Evolutionary conservation across 192 early-diverging fungal species (phyloP).

Genomic region (Entrophospora sp.): DNA sequence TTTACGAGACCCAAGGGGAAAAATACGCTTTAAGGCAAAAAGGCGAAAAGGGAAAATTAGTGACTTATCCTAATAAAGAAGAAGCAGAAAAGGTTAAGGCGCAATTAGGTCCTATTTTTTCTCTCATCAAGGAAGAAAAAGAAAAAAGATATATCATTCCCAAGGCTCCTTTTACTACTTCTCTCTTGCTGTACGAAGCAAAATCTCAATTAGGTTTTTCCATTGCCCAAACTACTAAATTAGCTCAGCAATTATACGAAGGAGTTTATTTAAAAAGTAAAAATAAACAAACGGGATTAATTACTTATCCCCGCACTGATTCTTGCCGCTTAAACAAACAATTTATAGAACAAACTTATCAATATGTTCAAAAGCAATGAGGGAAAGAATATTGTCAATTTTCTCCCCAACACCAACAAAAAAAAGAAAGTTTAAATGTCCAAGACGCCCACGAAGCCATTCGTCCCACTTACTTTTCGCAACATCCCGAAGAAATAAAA

Average conservation of each 20-base stretch:
- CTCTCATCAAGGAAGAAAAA: background rate
- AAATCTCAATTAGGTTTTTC: slow-evolving; percentile 10
- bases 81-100: background rate
- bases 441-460: background rate
- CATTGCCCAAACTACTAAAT: background rate
- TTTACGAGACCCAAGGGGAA: background rate
- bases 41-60: background rate
- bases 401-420: background rate
- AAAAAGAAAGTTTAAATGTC: background rate
- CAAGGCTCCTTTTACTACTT: background rate
- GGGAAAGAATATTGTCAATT: background rate
- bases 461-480: background rate
- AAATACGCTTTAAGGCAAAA: background rate
- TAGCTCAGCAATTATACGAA: slow-evolving; percentile 6
- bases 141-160: slow-evolving; percentile 3
- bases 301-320: slow-evolving; percentile 7
- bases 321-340: background rate
- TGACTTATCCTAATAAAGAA: background rate
- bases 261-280: background rate
- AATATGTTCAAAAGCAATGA: background rate
- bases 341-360: background rate
- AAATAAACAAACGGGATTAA: slow-evolving; percentile 4
- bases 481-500: slow-evolving; percentile 3
- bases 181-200: background rate
- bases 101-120: background rate